Percentiles rank a stretch among this genome's conserved stretches.
phyloP scores from a whole-genome alignment of 176 grass and related monocot genomes.

The Poa annua region DNA sequence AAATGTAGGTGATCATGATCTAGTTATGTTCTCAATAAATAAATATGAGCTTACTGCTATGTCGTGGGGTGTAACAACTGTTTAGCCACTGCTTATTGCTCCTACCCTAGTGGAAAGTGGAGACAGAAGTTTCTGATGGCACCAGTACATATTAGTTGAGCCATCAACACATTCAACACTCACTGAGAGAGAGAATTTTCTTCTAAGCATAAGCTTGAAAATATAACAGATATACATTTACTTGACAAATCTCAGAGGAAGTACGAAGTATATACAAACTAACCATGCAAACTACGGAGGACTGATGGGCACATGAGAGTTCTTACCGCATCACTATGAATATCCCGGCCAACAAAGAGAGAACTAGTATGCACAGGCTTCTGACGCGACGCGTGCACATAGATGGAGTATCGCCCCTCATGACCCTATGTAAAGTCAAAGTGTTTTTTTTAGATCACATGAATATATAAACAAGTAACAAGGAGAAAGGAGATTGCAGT shows the following conservation, averaged over 20 bases:
- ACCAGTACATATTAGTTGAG: neutral
- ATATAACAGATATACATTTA: conserved; percentile 18
- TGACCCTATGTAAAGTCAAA: conserved; percentile 70
- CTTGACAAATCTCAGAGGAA: neutral
- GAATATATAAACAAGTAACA: conserved; percentile 28
- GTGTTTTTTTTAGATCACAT: conserved; percentile 31
- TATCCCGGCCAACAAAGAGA: conserved; percentile 82
- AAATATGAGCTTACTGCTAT: conserved; percentile 21
- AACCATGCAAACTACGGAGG: conserved; percentile 16
- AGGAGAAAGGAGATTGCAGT: conserved; percentile 11
- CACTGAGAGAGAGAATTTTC: neutral
- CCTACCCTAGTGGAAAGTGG: conserved; percentile 3
- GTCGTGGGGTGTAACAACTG: neutral
- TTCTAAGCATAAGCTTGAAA: conserved; percentile 6
- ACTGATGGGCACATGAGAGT: conserved; percentile 20
- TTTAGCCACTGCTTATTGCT: conserved; percentile 27
- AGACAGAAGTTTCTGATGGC: neutral
- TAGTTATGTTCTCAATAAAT: conserved; percentile 1
- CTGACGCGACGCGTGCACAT: conserved; percentile 86
- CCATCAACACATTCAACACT: conserved; percentile 8
- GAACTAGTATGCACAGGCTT: conserved; percentile 86
- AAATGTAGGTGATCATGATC: conserved; percentile 26
- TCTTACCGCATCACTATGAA: conserved; percentile 83
- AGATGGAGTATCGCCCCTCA: conserved; percentile 90
- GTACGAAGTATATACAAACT: neutral